Evolutionary conservation across 768 basidiomycete genomes (phyloP), one percentile per base, ranked within the genome.

Genomic region (Rhizopogon vinicolor): DNA sequence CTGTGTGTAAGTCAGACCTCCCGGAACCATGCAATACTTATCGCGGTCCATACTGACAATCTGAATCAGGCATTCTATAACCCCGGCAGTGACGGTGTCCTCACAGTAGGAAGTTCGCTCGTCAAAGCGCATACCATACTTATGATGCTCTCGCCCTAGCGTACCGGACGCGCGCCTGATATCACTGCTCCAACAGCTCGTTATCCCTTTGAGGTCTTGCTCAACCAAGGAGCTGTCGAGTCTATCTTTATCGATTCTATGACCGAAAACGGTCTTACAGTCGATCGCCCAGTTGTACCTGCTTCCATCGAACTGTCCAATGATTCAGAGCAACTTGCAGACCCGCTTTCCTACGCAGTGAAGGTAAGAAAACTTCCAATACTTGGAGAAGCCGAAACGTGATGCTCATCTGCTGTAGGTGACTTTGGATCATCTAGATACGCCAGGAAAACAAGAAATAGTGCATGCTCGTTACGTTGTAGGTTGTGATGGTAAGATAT

Each of bases 31-130:
- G 18, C 51, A 33, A 3, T 9, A 16, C 18, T 12, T 41, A 7
- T n/a, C 5, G 4, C 7, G 14, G 18, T 18, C 28, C 44, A 41
- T 2, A 8, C 4, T 39, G 53, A 5, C 33, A 19, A 13, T 2
- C 48, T 33, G 5, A 14, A 25, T 4, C 49, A 91, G 89, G 83
- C 87, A 7, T 89, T 90, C 66, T 91, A 90, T 62, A 86, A 88
- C 59, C 88, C 88, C 2, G 72, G 75, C 22, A 67, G 72, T 1
- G 62, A 76, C 31, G 85, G 84, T 16, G 83, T 78, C 4, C 86
- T 91, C 37, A 77, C 84, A 74, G 88, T 84, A 45, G 39, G 68
- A 44, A 7, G 7, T 44, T 9, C 35, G 9, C 43, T 42, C 10
- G n/a, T 33, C n/a, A 29, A 16, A 7, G 22, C 22, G 7, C 12